phyloP scores from a whole-genome alignment of 1,284 basidiomycete genomes.

The Lentinus polychrous region DNA sequence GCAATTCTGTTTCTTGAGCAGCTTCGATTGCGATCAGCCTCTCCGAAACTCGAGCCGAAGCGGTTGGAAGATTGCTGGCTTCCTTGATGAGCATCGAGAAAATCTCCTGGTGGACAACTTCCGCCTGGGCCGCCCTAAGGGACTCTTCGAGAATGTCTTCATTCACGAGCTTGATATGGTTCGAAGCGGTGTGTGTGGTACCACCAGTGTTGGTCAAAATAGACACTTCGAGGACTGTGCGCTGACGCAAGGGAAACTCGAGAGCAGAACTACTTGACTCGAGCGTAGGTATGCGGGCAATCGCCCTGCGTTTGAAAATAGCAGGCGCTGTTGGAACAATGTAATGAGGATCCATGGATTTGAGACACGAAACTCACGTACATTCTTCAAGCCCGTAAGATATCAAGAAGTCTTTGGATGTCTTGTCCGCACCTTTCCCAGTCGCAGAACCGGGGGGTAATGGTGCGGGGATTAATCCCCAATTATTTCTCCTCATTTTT shows the following conservation, averaged over 20 bases:
- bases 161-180: conserved; percentile 27
- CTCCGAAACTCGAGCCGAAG: conserved; percentile 69
- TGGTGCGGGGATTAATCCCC: conserved; percentile 71
- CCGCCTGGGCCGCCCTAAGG: conserved; percentile 55
- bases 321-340: conserved; percentile 43
- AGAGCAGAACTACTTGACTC: conserved; percentile 37
- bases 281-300: conserved; percentile 56
- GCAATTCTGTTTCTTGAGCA: conserved; percentile 58
- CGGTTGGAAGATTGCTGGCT: conserved; percentile 63
- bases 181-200: conserved; percentile 29
- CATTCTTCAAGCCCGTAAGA: conserved; percentile 76
- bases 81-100: conserved; percentile 66
- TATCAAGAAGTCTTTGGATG: conserved; percentile 71
- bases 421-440: conserved; percentile 69
- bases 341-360: conserved; percentile 4
- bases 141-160: conserved; percentile 39
- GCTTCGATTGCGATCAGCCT: conserved; percentile 67
- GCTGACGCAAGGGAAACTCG: conserved; percentile 57
- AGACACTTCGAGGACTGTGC: conserved; percentile 51
- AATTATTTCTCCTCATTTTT: conserved; percentile 64
- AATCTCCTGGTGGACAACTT: conserved; percentile 72
- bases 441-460: conserved; percentile 58
- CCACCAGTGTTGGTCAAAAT: conserved; percentile 34
- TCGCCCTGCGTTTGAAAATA: conserved; percentile 53
- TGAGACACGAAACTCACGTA: conserved; percentile 23